Conservation (phyloP, 805 yeast species). For the Huiozyma naganishii region DNA sequence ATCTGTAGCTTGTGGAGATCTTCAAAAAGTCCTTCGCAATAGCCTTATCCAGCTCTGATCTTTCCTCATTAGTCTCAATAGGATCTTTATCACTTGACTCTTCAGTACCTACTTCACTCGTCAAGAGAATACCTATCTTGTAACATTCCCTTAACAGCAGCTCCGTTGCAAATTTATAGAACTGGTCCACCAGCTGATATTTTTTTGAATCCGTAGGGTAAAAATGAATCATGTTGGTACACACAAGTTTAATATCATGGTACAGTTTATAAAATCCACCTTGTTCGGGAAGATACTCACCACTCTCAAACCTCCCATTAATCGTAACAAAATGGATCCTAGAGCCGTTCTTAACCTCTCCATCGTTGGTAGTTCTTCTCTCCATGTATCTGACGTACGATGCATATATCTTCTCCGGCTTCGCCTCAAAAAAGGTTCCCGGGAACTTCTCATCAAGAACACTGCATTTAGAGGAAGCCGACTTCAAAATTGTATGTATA, state of each 20-base stretch:
- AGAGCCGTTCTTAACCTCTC: slow-evolving; percentile 16
- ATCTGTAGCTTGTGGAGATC: slow-evolving; percentile 41
- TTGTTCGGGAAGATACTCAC: slow-evolving; percentile 29
- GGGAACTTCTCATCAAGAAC: slow-evolving; percentile 34
- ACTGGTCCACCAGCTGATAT: slow-evolving; percentile 48
- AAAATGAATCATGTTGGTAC: slow-evolving; percentile 37
- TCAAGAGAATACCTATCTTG: slow-evolving; percentile 30
- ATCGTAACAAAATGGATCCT: slow-evolving; percentile 31
- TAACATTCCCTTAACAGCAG: slow-evolving; percentile 51
- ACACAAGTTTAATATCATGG: slow-evolving; percentile 56
- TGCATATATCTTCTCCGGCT: slow-evolving; percentile 33
- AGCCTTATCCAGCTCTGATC: slow-evolving; percentile 28
- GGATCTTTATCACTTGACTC: slow-evolving; percentile 1
- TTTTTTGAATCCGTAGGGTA: slow-evolving; percentile 38
- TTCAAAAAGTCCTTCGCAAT: slow-evolving; percentile 49
- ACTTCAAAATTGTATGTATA: slow-evolving; percentile 17
- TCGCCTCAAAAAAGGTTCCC: slow-evolving; percentile 34
- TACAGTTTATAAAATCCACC: slow-evolving; percentile 42
- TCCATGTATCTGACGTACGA: slow-evolving; percentile 33
- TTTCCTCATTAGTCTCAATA: slow-evolving; percentile 1
- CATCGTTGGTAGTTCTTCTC: slow-evolving; percentile 12
- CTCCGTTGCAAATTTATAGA: slow-evolving; percentile 53
- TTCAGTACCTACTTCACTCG: slow-evolving; percentile 6
- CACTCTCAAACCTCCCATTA: slow-evolving; percentile 29
- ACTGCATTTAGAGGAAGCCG: slow-evolving; percentile 25